Base-by-base conservation (phyloP, 345 rosid species). In the Gossypium anomalum region DNA sequence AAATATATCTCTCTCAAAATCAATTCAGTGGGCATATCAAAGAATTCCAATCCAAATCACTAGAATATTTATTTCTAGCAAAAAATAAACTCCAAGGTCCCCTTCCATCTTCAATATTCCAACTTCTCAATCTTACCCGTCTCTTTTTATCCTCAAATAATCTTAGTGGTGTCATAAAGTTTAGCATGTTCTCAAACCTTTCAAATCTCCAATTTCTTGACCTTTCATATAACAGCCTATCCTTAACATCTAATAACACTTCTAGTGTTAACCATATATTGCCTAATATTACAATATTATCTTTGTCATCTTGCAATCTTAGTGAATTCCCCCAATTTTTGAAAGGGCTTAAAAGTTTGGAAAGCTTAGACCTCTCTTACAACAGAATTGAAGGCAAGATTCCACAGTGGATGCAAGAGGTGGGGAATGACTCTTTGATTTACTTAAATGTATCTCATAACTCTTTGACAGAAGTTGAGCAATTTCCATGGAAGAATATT, bases 141-240 rank as follows among this genome's bases (percentile, higher is more conserved):
- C 73, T 73, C 2, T 0, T 0, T 59, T 61, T 67, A 11, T 58
- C 4, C 4, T 23, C 29, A 22, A 57, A 57, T 10, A 57, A 34
- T 34, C 41, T 34, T 1, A 34, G 41, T 34, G 41, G 41, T 34
- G 41, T 34, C 1, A 1, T 34, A 0, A 58, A 81, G 25, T 27
- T 75, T 11, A 15, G 72, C 14, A 41, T 57, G 79, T 64, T 84
- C 29, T 25, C 73, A 47, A 75, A 45, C 34, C 71, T 81, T 13
- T 10, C 27, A 64, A 70, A 78, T 11, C 80, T 85, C 1, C 0
- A 0, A 1, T 17, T 0, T 0, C 70, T 75, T 9, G 41, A 44
- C 41, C 75, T 87, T 49, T 67, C 82, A 22, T 0, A 9, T 0
- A 48, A 4, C 59, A 20, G 3, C 23, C 14, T 52, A 11, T 75